These are phyloP conservation scores for Diaporthe ampelina DNA, from an alignment of 2,329 filamentous ascomycete species.

Conservation along the genomic window DNA sequence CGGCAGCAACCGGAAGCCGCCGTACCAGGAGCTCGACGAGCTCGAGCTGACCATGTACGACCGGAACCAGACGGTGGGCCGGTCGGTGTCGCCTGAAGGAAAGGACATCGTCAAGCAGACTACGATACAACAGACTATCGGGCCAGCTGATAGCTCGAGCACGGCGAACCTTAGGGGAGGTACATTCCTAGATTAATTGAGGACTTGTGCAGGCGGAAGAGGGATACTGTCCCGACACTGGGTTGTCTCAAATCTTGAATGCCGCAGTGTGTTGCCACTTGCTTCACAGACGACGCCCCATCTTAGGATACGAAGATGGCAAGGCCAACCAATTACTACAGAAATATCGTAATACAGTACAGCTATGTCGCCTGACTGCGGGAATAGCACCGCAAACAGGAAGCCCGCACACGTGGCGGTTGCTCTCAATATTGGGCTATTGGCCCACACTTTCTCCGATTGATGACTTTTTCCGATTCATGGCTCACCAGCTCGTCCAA, in stretches of 20 bases:
- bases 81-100: background rate
- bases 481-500: too few relatives aligned
- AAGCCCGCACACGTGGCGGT: too few relatives aligned
- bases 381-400: too few relatives aligned
- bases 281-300: too few relatives aligned
- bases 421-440: too few relatives aligned
- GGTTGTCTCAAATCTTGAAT: background rate
- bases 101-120: slow-evolving; percentile 17
- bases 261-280: background rate
- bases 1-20: slow-evolving; percentile 13
- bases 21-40: slow-evolving; percentile 11
- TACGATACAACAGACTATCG: slow-evolving; percentile 21
- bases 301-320: too few relatives aligned
- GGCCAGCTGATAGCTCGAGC: background rate
- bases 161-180: background rate
- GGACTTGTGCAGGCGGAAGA: background rate
- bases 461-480: too few relatives aligned
- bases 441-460: too few relatives aligned
- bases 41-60: slow-evolving; percentile 24
- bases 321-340: too few relatives aligned
- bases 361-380: too few relatives aligned
- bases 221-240: background rate
- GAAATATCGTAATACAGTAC: too few relatives aligned
- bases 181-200: background rate
- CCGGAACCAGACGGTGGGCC: background rate